These are phyloP conservation scores for Leucocoprinus birnbaumii DNA, from an alignment of 768 basidiomycete species.

Conservation along the genomic window DNA sequence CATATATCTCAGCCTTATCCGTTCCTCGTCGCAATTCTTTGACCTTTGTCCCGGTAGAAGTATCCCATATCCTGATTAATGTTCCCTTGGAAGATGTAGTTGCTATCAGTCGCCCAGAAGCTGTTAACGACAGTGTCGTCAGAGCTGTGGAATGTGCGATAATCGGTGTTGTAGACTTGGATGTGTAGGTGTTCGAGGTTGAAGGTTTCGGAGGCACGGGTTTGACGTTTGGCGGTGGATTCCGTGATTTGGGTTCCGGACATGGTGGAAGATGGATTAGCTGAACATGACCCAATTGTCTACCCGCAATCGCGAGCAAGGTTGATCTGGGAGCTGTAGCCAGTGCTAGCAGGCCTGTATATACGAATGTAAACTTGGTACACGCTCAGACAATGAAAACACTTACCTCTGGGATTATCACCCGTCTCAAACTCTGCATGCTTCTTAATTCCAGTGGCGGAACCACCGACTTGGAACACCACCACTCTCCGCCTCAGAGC, in stretches of 20 bases:
- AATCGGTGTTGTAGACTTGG: slow-evolving; percentile 73
- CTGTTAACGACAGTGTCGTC: slow-evolving; percentile 72
- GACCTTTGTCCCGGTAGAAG: slow-evolving; percentile 65
- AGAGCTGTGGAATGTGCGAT: slow-evolving; percentile 80
- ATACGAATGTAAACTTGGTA: not conserved
- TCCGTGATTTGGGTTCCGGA: slow-evolving; percentile 51
- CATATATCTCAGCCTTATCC: slow-evolving; percentile 90
- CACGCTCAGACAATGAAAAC: slow-evolving; percentile 15
- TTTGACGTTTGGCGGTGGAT: slow-evolving; percentile 48
- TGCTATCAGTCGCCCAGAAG: slow-evolving; percentile 76
- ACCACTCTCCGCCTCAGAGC: slow-evolving; percentile 77
- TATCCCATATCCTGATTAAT: slow-evolving; percentile 85
- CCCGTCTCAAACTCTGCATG: slow-evolving; percentile 83
- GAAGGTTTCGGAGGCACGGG: slow-evolving; percentile 26
- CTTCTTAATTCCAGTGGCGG: slow-evolving; percentile 43
- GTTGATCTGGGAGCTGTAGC: slow-evolving; percentile 79
- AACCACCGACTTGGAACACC: slow-evolving; percentile 65
- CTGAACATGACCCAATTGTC: slow-evolving; percentile 86
- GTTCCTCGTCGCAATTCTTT: slow-evolving; percentile 83
- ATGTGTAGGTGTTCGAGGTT: not conserved
- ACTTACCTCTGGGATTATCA: slow-evolving; percentile 79
- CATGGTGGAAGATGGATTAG: slow-evolving; percentile 84
- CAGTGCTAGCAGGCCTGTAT: slow-evolving; percentile 69
- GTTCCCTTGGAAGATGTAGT: slow-evolving; percentile 85
- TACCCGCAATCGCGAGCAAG: slow-evolving; percentile 80